Evolutionary conservation across 2,329 filamentous ascomycete species (phyloP).

Genomic region (Trichoderma guizhouense): DNA sequence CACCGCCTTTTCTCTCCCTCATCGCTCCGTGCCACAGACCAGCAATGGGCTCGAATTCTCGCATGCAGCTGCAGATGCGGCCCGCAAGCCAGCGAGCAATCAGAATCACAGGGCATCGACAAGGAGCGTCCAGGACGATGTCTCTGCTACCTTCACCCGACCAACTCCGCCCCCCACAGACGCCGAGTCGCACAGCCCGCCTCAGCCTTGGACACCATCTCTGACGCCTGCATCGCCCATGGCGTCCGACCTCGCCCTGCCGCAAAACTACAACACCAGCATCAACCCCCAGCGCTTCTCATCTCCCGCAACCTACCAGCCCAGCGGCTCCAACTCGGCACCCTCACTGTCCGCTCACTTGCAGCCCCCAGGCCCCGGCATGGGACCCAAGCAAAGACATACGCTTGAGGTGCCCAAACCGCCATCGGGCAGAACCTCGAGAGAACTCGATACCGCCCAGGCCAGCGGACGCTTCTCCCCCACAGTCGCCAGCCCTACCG

Average conservation of each 20-base stretch:
- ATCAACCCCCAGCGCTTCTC: conserved; percentile 56
- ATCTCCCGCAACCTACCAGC: conserved; percentile 57
- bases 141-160: conserved; percentile 20
- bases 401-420: conserved; percentile 81
- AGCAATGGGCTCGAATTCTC: conserved; percentile 20
- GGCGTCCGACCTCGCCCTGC: conserved; percentile 26
- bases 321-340: conserved; percentile 38
- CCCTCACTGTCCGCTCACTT: conserved; percentile 50
- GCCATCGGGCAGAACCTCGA: conserved; percentile 61
- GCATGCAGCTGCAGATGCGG: conserved; percentile 15
- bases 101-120: conserved; percentile 20
- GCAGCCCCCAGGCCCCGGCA: conserved; percentile 40
- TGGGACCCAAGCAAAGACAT: conserved; percentile 73
- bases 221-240: conserved; percentile 23
- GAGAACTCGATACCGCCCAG: conserved; percentile 65
- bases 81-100: conserved; percentile 18
- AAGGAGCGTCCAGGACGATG: conserved; percentile 21
- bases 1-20: conserved; percentile 25
- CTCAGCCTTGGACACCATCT: conserved; percentile 13
- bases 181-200: conserved; percentile 13
- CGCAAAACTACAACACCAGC: conserved; percentile 19
- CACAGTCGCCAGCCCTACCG: conserved; percentile 49
- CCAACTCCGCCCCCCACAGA: conserved; percentile 20
- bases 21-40: conserved; percentile 29
- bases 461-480: conserved; percentile 82